Evolutionary conservation across 2,329 filamentous ascomycete genomes (phyloP).

Genomic region (Dothidotthia symphoricarpi): DNA sequence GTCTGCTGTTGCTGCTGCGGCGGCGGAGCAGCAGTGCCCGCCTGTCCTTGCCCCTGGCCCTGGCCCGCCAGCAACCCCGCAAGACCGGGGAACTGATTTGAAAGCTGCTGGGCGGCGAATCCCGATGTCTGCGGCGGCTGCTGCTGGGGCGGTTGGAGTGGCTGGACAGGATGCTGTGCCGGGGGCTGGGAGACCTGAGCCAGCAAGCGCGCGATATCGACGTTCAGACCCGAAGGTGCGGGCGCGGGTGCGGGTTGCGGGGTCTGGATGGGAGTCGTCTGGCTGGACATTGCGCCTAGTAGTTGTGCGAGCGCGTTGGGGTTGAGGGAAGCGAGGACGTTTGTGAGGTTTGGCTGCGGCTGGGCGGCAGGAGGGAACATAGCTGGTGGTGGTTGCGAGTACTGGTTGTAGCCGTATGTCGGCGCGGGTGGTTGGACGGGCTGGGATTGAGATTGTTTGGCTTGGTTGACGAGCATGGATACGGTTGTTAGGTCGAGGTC

Average conservation of each 20-base stretch:
- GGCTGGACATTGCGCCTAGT: conserved; percentile 56
- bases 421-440: conserved; percentile 35
- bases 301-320: conserved; percentile 69
- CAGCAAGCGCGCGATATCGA: conserved; percentile 43
- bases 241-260: conserved; percentile 40
- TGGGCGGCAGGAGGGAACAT: conserved; percentile 37
- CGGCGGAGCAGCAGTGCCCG: no score
- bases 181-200: conserved; percentile 30
- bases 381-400: conserved; percentile 38
- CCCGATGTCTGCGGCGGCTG: conserved; percentile 17
- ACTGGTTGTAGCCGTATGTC: conserved; percentile 25
- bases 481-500: conserved; percentile 76
- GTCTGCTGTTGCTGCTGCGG: conserved; percentile 30
- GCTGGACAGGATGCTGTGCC: no score
- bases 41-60: neutral
- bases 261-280: conserved; percentile 37
- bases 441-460: conserved; percentile 54
- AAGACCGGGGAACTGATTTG: conserved; percentile 33
- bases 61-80: conserved; percentile 32
- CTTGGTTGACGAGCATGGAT: conserved; percentile 74
- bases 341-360: conserved; percentile 55
- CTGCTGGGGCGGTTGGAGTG: no score
- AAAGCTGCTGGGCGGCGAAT: conserved; percentile 25
- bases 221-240: conserved; percentile 17
- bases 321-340: conserved; percentile 66